Evolutionary conservation across 345 rosid species (phyloP).

Genomic region (Kernera saxatilis): DNA sequence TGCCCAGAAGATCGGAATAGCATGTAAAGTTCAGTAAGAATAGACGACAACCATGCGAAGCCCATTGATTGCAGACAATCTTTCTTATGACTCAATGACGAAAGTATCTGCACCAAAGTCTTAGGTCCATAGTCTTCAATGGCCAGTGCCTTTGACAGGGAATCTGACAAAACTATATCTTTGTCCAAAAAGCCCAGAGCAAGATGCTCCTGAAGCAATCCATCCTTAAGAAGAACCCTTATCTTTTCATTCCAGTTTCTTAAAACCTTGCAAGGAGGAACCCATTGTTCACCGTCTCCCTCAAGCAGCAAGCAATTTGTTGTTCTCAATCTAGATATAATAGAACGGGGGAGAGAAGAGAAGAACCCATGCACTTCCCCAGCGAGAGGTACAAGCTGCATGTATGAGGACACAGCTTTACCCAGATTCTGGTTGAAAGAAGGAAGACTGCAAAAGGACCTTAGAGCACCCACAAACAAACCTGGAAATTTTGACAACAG

Average conservation of each 20-base stretch:
- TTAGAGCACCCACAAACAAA: constrained; percentile 68
- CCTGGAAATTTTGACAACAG: constrained; percentile 67
- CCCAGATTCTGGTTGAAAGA: constrained; percentile 71
- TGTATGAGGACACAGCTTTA: constrained; percentile 70
- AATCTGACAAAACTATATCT: constrained; percentile 66
- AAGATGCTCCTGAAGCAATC: constrained; percentile 66
- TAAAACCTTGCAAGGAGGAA: constrained; percentile 82
- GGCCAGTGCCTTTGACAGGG: constrained; percentile 73
- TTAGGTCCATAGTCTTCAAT: constrained; percentile 75
- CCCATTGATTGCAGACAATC: constrained; percentile 64
- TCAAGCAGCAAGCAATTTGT: constrained; percentile 75
- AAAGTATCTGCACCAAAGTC: constrained; percentile 54
- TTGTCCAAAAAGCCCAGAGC: constrained; percentile 78
- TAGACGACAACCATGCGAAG: constrained; percentile 66
- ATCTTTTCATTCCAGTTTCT: constrained; percentile 81
- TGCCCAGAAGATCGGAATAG: constrained; percentile 44
- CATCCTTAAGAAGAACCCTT: constrained; percentile 48
- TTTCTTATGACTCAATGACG: constrained; percentile 45
- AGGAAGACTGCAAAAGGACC: constrained; percentile 72
- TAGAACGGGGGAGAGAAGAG: constrained; percentile 65
- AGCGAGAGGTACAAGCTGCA: constrained; percentile 85
- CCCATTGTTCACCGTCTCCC: constrained; percentile 68
- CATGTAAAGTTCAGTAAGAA: constrained; percentile 55
- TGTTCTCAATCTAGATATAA: constrained; percentile 53
- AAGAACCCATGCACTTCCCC: constrained; percentile 97